Evolutionary conservation across 148 eudicot genomes (phyloP).

Genomic region (Silene latifolia): DNA sequence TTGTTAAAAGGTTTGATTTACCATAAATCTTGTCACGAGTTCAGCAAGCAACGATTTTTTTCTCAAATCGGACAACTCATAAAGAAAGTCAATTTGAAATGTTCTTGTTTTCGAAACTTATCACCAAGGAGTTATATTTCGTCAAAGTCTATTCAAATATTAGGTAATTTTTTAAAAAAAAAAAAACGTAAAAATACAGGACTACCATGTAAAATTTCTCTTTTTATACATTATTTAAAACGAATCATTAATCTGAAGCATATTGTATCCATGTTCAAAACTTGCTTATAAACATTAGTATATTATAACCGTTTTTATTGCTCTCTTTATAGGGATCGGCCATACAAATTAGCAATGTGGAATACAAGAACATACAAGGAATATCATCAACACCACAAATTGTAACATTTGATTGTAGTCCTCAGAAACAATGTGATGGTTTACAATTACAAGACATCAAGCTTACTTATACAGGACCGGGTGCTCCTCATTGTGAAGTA

Average conservation of each 20-base stretch:
- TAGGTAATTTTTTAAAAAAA: too few relatives aligned
- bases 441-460: slow-evolving; percentile 35
- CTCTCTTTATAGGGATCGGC: slow-evolving; percentile 38
- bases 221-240: neutral
- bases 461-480: slow-evolving; percentile 25
- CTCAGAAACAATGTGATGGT: slow-evolving; percentile 40
- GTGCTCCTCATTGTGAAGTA: slow-evolving; percentile 25
- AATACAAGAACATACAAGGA: slow-evolving; percentile 43
- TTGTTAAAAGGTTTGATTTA: too few relatives aligned
- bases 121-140: too few relatives aligned
- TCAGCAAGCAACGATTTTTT: too few relatives aligned
- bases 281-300: neutral
- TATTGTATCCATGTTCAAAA: neutral
- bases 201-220: too few relatives aligned
- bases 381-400: slow-evolving; percentile 36
- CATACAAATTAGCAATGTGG: slow-evolving; percentile 45
- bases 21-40: too few relatives aligned
- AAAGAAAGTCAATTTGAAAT: too few relatives aligned
- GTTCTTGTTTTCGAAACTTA: too few relatives aligned
- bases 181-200: too few relatives aligned
- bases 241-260: neutral
- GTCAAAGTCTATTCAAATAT: too few relatives aligned
- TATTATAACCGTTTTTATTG: too few relatives aligned
- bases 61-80: too few relatives aligned
- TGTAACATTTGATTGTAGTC: slow-evolving; percentile 47